phyloP scores from a whole-genome alignment of 345 rosid genomes.

The Anacardium occidentale region DNA sequence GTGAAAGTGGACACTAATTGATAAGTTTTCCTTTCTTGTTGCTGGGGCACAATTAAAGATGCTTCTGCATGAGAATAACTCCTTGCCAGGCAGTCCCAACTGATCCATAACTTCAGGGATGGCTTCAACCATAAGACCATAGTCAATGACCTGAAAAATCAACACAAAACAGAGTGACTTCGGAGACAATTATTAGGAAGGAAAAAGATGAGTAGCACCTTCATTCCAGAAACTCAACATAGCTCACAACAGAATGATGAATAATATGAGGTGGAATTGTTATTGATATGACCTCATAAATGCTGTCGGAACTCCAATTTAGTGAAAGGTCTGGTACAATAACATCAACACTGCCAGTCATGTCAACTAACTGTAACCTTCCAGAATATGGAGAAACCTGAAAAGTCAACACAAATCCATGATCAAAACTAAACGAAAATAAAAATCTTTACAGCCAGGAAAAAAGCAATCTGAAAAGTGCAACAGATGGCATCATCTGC shows the following conservation, averaged over 20 bases:
- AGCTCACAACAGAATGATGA: conserved; percentile 23
- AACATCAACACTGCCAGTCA: conserved; percentile 65
- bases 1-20: conserved; percentile 41
- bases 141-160: conserved; percentile 59
- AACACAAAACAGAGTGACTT: conserved; percentile 20
- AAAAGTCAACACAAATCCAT: conserved; percentile 17
- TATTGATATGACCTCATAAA: conserved; percentile 57
- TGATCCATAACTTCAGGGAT: conserved; percentile 37
- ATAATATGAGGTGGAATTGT: conserved; percentile 12
- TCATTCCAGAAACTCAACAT: conserved; percentile 8
- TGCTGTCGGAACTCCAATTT: conserved; percentile 40
- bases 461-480: neutral
- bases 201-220: conserved; percentile 10
- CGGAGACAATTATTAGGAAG: neutral
- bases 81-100: conserved; percentile 26
- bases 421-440: conserved; percentile 12
- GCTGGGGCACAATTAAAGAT: conserved; percentile 38
- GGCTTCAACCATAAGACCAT: conserved; percentile 54
- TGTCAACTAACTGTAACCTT: conserved; percentile 75
- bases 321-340: conserved; percentile 64
- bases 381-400: conserved; percentile 67
- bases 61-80: conserved; percentile 46
- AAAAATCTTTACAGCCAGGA: neutral
- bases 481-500: neutral
- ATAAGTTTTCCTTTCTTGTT: conserved; percentile 34